Evolutionary conservation across 768 basidiomycete genomes (phyloP).

Genomic region (Tephrocybe sp.): DNA sequence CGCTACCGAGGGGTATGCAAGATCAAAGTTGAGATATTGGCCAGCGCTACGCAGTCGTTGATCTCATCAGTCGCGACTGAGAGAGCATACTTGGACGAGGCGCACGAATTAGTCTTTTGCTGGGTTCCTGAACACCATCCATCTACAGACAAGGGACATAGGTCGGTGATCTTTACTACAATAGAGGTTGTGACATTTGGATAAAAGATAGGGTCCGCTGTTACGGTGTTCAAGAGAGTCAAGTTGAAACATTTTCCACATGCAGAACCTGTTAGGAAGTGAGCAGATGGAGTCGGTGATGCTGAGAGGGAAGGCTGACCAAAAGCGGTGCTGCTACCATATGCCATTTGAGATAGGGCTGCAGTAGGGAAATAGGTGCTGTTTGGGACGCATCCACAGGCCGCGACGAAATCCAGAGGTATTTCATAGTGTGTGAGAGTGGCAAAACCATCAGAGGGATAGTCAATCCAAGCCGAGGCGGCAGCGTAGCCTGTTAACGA

Average conservation of each 20-base stretch:
- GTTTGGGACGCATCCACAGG: constrained; percentile 73
- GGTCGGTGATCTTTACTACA: constrained; percentile 77
- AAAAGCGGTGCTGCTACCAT: constrained; percentile 69
- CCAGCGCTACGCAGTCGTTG: constrained; percentile 52
- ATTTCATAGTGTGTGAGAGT: constrained; percentile 79
- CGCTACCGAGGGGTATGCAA: constrained; percentile 71
- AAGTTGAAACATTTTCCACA: constrained; percentile 83
- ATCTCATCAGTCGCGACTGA: background rate
- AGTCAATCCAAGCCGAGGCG: constrained; percentile 55
- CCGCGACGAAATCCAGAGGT: constrained; percentile 56
- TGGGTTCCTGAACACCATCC: constrained; percentile 77
- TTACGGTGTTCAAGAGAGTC: constrained; percentile 69
- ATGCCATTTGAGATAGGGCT: constrained; percentile 79
- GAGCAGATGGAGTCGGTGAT: background rate
- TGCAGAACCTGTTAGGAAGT: constrained; percentile 49
- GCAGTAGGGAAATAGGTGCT: constrained; percentile 78
- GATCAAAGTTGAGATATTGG: constrained; percentile 76
- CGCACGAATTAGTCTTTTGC: constrained; percentile 63
- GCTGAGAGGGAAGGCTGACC: constrained; percentile 32
- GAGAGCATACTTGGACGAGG: constrained; percentile 10
- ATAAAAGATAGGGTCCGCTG: constrained; percentile 66
- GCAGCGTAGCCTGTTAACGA: constrained; percentile 3
- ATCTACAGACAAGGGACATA: constrained; percentile 62
- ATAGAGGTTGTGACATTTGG: constrained; percentile 60
- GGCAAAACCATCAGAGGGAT: constrained; percentile 60